Evolutionary conservation across 2,329 filamentous ascomycete genomes (phyloP).

Genomic region (Ceratocystis cacaofunesta): DNA sequence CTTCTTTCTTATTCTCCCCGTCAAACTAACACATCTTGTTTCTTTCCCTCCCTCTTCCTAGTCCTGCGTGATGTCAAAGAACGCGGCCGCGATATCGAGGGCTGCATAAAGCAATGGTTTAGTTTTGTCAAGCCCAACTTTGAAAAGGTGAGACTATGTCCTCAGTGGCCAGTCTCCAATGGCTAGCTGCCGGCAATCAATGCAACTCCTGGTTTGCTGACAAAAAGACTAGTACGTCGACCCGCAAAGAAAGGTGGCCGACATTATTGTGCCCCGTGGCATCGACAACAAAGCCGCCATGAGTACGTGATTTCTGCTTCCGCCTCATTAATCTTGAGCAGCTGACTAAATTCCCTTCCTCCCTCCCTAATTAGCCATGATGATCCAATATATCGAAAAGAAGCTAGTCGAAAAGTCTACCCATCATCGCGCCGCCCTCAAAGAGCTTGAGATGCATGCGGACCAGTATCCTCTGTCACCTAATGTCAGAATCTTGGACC

Average conservation of each 20-base stretch:
- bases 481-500: conserved; percentile 58
- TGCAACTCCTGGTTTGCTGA: too few species aligned
- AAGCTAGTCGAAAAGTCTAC: conserved; percentile 76
- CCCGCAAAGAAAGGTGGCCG: conserved; percentile 63
- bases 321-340: neutral
- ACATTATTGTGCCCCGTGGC: conserved; percentile 87
- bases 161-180: too few species aligned
- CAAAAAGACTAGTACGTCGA: conserved; percentile 51
- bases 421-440: conserved; percentile 65
- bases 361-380: conserved; percentile 48
- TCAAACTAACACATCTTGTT: neutral
- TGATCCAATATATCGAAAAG: conserved; percentile 80
- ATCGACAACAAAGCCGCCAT: conserved; percentile 93
- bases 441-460: conserved; percentile 56
- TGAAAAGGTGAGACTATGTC: conserved; percentile 40
- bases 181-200: too few species aligned
- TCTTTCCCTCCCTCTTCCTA: conserved; percentile 24
- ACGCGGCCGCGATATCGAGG: conserved; percentile 79
- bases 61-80: conserved; percentile 79
- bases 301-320: conserved; percentile 30
- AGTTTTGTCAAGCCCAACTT: conserved; percentile 93
- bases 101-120: conserved; percentile 98
- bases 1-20: neutral
- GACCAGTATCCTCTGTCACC: conserved; percentile 58
- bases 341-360: too few species aligned